phyloP scores from a whole-genome alignment of 345 rosid species.

The Chamaenerion angustifolium region DNA sequence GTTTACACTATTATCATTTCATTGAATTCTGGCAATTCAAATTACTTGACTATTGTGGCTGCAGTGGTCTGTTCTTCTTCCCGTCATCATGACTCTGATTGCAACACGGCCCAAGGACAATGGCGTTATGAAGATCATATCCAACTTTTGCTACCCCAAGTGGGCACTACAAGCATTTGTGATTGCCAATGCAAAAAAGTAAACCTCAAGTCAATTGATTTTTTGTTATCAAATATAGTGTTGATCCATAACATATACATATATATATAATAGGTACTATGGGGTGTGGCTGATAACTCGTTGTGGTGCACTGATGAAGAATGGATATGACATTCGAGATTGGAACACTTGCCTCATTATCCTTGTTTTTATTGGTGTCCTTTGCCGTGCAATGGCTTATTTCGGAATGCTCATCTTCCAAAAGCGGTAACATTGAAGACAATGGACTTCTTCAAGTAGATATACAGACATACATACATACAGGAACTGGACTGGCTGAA shows the following conservation, averaged over 20 bases:
- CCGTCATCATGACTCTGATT: slow-evolving; percentile 80
- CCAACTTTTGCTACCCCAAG: slow-evolving; percentile 63
- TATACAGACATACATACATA: too few relatives aligned
- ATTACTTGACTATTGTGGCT: not conserved
- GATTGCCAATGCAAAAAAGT: slow-evolving; percentile 73
- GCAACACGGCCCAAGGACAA: slow-evolving; percentile 35
- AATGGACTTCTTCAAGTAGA: too few relatives aligned
- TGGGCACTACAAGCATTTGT: slow-evolving; percentile 91
- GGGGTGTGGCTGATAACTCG: slow-evolving; percentile 94
- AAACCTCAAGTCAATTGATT: not conserved
- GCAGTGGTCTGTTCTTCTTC: slow-evolving; percentile 96
- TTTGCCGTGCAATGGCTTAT: slow-evolving; percentile 46
- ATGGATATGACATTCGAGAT: slow-evolving; percentile 43
- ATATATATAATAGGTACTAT: slow-evolving; percentile 33
- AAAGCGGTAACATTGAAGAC: slow-evolving; percentile 19
- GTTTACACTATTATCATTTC: too few relatives aligned
- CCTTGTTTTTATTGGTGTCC: slow-evolving; percentile 38
- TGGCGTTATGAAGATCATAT: slow-evolving; percentile 21
- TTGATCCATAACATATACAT: too few relatives aligned
- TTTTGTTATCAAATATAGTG: too few relatives aligned
- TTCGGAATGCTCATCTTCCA: slow-evolving; percentile 58
- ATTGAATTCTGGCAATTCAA: too few relatives aligned
- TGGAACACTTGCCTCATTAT: slow-evolving; percentile 50
- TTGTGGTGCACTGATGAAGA: slow-evolving; percentile 48
- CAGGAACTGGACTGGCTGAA: too few relatives aligned